These are phyloP conservation scores for Microbotryum violaceum DNA, from an alignment of 1,284 basidiomycete genomes.

Conservation along the genomic window DNA sequence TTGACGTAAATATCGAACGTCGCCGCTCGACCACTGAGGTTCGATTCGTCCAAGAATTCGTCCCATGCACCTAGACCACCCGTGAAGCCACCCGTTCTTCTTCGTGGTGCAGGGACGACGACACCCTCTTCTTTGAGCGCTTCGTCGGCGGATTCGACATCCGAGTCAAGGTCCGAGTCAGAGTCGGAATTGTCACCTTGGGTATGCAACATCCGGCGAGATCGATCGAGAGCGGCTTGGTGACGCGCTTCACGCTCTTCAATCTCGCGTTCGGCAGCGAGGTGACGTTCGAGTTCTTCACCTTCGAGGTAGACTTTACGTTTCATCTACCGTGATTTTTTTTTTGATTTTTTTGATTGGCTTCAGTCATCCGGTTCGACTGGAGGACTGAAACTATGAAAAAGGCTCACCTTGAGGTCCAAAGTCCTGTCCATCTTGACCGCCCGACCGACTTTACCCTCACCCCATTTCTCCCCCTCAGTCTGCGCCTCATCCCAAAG, in stretches of 20 bases:
- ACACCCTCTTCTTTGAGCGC: constrained; percentile 61
- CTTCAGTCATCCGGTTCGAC: background rate
- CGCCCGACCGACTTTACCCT: constrained; percentile 75
- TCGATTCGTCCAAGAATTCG: constrained; percentile 34
- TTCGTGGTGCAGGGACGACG: constrained; percentile 20
- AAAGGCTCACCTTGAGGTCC: constrained; percentile 54
- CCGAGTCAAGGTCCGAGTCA: constrained; percentile 23
- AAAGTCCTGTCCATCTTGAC: constrained; percentile 66
- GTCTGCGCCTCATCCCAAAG: constrained; percentile 76
- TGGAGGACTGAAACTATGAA: background rate
- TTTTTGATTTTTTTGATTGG: no score
- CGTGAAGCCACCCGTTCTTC: constrained; percentile 23
- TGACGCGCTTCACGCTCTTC: constrained; percentile 81
- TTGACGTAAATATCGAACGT: constrained; percentile 96
- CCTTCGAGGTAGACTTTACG: constrained; percentile 69
- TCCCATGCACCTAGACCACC: constrained; percentile 35
- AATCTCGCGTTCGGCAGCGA: constrained; percentile 66
- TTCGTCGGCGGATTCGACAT: constrained; percentile 39
- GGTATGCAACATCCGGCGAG: constrained; percentile 80
- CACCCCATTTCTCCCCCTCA: constrained; percentile 66
- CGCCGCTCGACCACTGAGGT: constrained; percentile 26
- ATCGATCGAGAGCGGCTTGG: constrained; percentile 72
- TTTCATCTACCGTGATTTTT: constrained; percentile 54
- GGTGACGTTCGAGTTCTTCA: constrained; percentile 71
- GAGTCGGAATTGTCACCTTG: constrained; percentile 56